phyloP scores from a whole-genome alignment of 192 early-diverging fungal genomes.

The Dissophora ornata region DNA sequence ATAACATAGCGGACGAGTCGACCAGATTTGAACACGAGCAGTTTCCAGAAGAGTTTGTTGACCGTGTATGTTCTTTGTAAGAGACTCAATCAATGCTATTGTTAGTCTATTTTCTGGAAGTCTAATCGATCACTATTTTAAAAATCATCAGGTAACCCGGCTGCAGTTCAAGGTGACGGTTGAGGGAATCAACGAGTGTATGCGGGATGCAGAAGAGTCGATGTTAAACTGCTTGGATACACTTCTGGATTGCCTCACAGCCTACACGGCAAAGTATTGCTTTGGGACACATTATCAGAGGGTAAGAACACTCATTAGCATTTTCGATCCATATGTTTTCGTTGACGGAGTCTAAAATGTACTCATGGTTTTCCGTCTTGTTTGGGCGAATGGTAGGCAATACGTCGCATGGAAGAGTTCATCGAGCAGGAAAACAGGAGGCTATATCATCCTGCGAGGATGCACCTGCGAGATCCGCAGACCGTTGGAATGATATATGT shows the following conservation, averaged over 20 bases:
- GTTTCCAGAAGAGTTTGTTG: conserved; percentile 47
- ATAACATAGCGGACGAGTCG: conserved; percentile 25
- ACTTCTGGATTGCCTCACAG: conserved; percentile 44
- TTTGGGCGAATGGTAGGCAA: conserved; percentile 2
- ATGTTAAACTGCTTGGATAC: conserved; percentile 43
- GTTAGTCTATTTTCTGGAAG: no score
- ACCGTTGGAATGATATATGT: conserved; percentile 55
- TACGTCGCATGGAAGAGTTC: conserved; percentile 32
- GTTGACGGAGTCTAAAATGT: no score
- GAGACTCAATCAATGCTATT: no score
- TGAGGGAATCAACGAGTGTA: conserved; percentile 40
- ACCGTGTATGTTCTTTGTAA: conserved; percentile 13
- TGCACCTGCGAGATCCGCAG: conserved; percentile 46
- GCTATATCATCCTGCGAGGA: conserved; percentile 45
- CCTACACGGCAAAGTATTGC: conserved; percentile 51
- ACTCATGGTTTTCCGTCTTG: neutral
- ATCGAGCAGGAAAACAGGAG: conserved; percentile 34
- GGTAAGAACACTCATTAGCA: conserved; percentile 3
- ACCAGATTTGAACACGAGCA: conserved; percentile 45
- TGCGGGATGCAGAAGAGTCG: conserved; percentile 40
- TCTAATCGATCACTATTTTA: no score
- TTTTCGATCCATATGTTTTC: no score
- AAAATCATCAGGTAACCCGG: conserved; percentile 27
- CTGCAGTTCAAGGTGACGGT: conserved; percentile 33
- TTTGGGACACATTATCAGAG: conserved; percentile 51